Conservation (phyloP, 1,284 basidiomycete species). For the Malassezia japonica region DNA sequence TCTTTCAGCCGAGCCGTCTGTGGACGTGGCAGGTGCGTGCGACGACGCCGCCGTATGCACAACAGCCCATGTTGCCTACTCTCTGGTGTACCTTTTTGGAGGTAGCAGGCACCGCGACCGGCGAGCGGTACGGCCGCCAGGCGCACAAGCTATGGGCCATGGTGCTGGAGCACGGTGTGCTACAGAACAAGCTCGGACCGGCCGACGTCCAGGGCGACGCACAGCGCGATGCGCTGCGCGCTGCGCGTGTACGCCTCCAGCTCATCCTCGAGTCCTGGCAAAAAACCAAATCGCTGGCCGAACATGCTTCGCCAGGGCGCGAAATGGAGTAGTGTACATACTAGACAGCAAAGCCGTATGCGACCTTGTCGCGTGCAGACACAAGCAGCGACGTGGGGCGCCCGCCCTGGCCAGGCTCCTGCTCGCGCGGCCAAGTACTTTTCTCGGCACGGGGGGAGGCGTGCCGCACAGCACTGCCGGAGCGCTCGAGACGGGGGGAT, state of each 20-base stretch:
- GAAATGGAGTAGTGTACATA: conserved; percentile 11
- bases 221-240: conserved; percentile 24
- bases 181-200: conserved; percentile 23
- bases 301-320: conserved; percentile 9
- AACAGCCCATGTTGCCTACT: conserved; percentile 31
- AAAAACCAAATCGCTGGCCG: conserved; percentile 19
- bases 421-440: too few relatives aligned
- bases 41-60: conserved; percentile 27
- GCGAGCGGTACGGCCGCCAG: conserved; percentile 32
- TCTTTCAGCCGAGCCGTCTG: conserved; percentile 28
- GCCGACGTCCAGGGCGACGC: background rate
- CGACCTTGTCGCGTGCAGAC: background rate
- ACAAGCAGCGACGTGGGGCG: background rate
- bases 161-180: conserved; percentile 29
- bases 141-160: conserved; percentile 31
- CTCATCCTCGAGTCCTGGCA: conserved; percentile 48
- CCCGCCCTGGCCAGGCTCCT: too few relatives aligned
- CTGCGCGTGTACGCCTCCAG: conserved; percentile 34
- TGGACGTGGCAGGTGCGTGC: conserved; percentile 42
- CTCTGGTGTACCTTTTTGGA: conserved; percentile 41
- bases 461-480: too few relatives aligned
- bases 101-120: conserved; percentile 25
- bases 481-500: too few relatives aligned
- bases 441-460: too few relatives aligned
- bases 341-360: conserved; percentile 3